Evolutionary conservation across 2,329 filamentous ascomycete species (phyloP), one percentile per base, ranked within the genome.

Genomic region (Verticillium isaacii): DNA sequence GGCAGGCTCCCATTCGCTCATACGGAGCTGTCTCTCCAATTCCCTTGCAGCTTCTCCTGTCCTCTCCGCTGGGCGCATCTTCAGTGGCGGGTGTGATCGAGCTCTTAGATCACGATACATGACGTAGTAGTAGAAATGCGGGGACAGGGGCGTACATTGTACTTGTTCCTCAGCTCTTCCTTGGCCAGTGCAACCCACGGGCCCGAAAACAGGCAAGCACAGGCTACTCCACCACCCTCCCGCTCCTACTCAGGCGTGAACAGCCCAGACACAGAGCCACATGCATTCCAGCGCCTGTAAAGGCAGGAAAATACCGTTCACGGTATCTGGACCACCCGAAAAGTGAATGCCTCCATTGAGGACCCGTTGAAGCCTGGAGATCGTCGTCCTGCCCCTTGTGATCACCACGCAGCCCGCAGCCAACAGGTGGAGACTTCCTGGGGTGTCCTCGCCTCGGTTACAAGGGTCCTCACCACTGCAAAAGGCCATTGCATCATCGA

Each of bases 401-500:
- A 50, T 41, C 37, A 41, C 15, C 37, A 41, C 37, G 37, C 37
- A 41, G 37, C 41, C 41, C n/a, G 41, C 41, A 50, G 41, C 17
- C 41, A 25, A 19, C n/a, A 25, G 41, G 41, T 50, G 41, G 41
- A 50, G 41, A 25, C 7, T 2, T 50, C n/a, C 19, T 19, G 19
- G 41, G 41, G 41, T 17, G 17, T 17, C 17, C 41, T 23, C 41
- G 19, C 17, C n/a, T 19, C 34, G 9, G 6, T 36, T 36, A 36
- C 34, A 36, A 36, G 34, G 41, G 41, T n/a, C 7, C 19, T 23
- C 41, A 50, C 23, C 41, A 25, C 41, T 50, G n/a, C 41, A 14
- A 25, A 12, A 50, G 41, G n/a, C 41, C 7, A 23, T 58, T 58
- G 25, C 57, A 41, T 58, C 57, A 58, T 58, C 37, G 57, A 58